Base-by-base conservation (phyloP, 202 grass and related monocot genomes). In the Saccharum hybrid region DNA sequence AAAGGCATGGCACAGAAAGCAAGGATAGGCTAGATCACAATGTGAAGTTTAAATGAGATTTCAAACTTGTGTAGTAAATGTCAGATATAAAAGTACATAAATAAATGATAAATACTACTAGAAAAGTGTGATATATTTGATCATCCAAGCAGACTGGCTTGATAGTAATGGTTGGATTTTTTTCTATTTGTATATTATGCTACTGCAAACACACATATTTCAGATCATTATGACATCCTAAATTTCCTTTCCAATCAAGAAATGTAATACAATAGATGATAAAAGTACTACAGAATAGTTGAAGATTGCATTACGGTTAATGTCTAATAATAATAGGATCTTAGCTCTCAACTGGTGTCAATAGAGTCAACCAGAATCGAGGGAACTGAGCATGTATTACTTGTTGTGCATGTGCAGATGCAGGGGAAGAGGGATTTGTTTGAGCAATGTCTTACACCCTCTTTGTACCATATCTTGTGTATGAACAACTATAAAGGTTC, bases 241-340 rank as follows among this genome's bases (percentile, higher is more conserved):
- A 78, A 71, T 71, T 40, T 71, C 41, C 15, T 72, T 62, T 2
- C 1, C 41, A 52, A 41, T 15, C 36, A 67, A 86, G 45, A 46
- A 81, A 67, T n/a, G 66, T 8, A 86, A 61, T 16, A 49, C 10
- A 14, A 66, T 13, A 68, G 14, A 36, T 13, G 1, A n/a, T 16
- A 68, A 75, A 75, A 75, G 31, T 10, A 86, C 39, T 39, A 62
- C 40, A 52, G 5, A 1, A 10, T 49, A 39, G 51, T 86, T 54
- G 0, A 36, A 14, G 19, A 81, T 1, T 8, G 60, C 14, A 68
- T 42, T 6, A 42, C 15, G 5, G 43, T 63, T 62, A 11, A 0
- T 76, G 28, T 51, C 14, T 68, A 39, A 28, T 48, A 16, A 26
- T 37, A 57, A 71, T 15, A 72, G 26, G 37, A 72, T 64, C 23